phyloP scores from a whole-genome alignment of 2,329 filamentous ascomycete species.

The Ceratocystis huliohia region DNA sequence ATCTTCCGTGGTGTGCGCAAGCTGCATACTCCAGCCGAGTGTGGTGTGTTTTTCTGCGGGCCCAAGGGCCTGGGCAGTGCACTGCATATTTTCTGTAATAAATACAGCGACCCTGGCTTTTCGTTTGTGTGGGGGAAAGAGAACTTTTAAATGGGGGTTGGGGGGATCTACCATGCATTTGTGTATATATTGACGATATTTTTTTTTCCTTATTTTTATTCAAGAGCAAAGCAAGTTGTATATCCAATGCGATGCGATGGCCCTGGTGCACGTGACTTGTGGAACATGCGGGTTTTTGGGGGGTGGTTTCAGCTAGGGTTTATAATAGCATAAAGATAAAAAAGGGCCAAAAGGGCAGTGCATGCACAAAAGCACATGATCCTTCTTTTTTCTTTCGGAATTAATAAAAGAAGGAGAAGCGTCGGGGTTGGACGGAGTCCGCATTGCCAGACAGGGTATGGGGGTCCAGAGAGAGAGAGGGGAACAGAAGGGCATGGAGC shows the following conservation, averaged over 20 bases:
- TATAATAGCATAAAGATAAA: no score
- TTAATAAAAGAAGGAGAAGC: background rate
- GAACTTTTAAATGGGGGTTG: constrained; percentile 41
- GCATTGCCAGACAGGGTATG: background rate
- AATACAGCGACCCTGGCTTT: constrained; percentile 71
- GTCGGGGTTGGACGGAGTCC: background rate
- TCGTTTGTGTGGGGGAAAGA: constrained; percentile 58
- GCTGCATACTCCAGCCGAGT: constrained; percentile 59
- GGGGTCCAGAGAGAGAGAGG: background rate
- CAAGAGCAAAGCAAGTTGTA: background rate
- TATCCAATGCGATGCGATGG: background rate
- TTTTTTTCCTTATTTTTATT: no score
- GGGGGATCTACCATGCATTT: no score
- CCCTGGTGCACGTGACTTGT: background rate
- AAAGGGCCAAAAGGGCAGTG: no score
- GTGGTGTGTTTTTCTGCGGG: constrained; percentile 74
- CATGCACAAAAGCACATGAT: no score
- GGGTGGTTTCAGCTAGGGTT: background rate
- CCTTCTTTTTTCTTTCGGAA: background rate
- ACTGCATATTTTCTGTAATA: constrained; percentile 74
- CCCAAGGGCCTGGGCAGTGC: constrained; percentile 66
- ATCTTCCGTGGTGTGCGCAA: constrained; percentile 75
- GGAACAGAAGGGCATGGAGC: background rate
- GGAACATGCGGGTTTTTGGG: background rate
- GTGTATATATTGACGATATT: no score